These are phyloP conservation scores for Paracoccidioides brasiliensis DNA, from an alignment of 2,329 filamentous ascomycete genomes.

Conservation along the genomic window DNA sequence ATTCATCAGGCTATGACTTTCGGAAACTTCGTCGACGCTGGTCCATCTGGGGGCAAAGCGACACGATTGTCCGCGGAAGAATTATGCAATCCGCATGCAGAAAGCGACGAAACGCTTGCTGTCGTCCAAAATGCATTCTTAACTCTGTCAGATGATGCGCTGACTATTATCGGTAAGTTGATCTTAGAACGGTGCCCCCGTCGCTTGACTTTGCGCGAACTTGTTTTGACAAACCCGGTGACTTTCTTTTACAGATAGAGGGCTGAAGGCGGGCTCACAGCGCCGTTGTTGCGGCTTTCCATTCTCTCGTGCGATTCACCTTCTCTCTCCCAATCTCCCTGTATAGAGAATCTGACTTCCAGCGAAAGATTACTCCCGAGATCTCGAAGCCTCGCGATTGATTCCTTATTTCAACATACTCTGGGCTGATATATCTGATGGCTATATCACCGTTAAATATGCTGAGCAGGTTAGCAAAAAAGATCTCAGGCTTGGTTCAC, in stretches of 20 bases:
- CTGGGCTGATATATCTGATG: slow-evolving; percentile 56
- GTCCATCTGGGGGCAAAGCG: slow-evolving; percentile 67
- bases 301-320: slow-evolving; percentile 33
- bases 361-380: slow-evolving; percentile 15
- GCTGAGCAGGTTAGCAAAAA: slow-evolving; percentile 49
- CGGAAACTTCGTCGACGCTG: slow-evolving; percentile 1
- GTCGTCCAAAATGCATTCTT: slow-evolving; percentile 48
- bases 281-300: slow-evolving; percentile 45
- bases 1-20: slow-evolving; percentile 1
- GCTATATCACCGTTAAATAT: slow-evolving; percentile 57
- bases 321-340: not conserved
- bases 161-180: slow-evolving; percentile 43
- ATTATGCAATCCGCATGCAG: not conserved
- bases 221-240: not conserved
- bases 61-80: not conserved
- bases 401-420: slow-evolving; percentile 76
- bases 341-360: not conserved
- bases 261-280: slow-evolving; percentile 35
- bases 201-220: not conserved
- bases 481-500: slow-evolving; percentile 45
- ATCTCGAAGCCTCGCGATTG: slow-evolving; percentile 38
- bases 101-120: slow-evolving; percentile 35
- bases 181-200: not conserved
- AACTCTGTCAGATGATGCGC: slow-evolving; percentile 46
- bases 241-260: slow-evolving; percentile 36